Evolutionary conservation across 2,329 filamentous ascomycete species (phyloP), one percentile per base, ranked within the genome.

Genomic region (Didymosphaeria variabile): DNA sequence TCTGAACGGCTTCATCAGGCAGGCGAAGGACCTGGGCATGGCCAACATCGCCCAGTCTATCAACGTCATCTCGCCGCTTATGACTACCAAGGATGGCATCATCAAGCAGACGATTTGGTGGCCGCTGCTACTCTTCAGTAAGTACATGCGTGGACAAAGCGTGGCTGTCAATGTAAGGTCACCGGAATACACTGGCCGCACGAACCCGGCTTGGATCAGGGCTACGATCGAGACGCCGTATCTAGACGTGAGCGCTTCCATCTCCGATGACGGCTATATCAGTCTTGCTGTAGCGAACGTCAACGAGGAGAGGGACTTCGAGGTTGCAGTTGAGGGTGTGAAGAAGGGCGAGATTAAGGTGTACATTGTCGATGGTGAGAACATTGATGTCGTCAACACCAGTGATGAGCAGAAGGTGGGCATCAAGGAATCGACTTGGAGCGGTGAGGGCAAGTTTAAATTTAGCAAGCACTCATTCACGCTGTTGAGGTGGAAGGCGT

Each of bases 1-100:
- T 86, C 82, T 93, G 57, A 93, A 93, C 72, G 89, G 91, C 23
- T 92, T 94, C 67, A 80, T 93, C 42, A 87, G 91, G 1, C 90
- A 94, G 79, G 85, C 87, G 68, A 85, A 84, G 69, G 83, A 90
- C 77, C 78, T 94, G 40, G 90, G 89, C 70, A 93, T 93, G 90
- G 90, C 90, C 38, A 92, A 90, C 72, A 90, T 94, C 59, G 91
- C 91, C 1, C 91, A 93, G 77, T 88, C 84, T 53, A 89, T 93
- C 65, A 93, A 94, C 73, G 91, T 93, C 60, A 92, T 93, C 69
- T 88, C 86, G 1, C 91, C 91, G 1, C 82, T 93, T 12, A 91
- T 93, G 88, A 93, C 91, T 0, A 88, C 82, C 2, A 80, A 83
- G 56, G 78, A 83, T 0, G 90, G 90, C 0, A 77, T 93, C 50